A percentile compares a stretch with the other conserved stretches of the same genome.
Evolutionary conservation across 139 green algal genomes (phyloP).

Genomic region (Zygnema cylindricum): DNA sequence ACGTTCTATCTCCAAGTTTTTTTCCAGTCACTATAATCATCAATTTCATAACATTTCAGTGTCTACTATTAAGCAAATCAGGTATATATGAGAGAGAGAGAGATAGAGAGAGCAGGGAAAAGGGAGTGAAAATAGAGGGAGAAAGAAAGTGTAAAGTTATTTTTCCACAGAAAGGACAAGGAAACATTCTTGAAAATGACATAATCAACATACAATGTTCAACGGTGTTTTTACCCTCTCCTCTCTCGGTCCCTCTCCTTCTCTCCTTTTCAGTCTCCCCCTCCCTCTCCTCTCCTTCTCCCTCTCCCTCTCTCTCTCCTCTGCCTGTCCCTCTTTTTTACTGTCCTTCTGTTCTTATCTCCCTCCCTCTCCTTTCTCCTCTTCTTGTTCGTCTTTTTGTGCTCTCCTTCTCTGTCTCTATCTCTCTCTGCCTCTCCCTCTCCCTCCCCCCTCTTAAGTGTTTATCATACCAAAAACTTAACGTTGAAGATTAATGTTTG

Average conservation of each 20-base stretch:
- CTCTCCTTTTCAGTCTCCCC: not conserved
- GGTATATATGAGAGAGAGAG: too few relatives aligned
- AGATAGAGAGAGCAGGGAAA: too few relatives aligned
- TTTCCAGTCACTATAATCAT: too few relatives aligned
- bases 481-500: too few relatives aligned
- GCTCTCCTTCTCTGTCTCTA: not conserved
- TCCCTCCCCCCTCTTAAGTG: not conserved
- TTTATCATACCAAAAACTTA: not conserved
- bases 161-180: too few relatives aligned
- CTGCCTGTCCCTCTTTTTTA: not conserved
- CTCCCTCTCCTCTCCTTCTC: not conserved
- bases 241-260: not conserved
- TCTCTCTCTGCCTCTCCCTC: not conserved
- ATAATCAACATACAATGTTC: too few relatives aligned
- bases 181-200: too few relatives aligned
- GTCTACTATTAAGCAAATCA: too few relatives aligned
- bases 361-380: not conserved
- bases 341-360: not conserved
- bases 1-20: too few relatives aligned
- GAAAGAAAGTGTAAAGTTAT: too few relatives aligned
- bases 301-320: conserved; percentile 35
- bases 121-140: too few relatives aligned
- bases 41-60: too few relatives aligned
- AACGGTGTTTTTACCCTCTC: conserved; percentile 22
- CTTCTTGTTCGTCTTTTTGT: not conserved